phyloP scores from a whole-genome alignment of 2,329 filamentous ascomycete genomes.

The Arthrocladium fulminans region DNA sequence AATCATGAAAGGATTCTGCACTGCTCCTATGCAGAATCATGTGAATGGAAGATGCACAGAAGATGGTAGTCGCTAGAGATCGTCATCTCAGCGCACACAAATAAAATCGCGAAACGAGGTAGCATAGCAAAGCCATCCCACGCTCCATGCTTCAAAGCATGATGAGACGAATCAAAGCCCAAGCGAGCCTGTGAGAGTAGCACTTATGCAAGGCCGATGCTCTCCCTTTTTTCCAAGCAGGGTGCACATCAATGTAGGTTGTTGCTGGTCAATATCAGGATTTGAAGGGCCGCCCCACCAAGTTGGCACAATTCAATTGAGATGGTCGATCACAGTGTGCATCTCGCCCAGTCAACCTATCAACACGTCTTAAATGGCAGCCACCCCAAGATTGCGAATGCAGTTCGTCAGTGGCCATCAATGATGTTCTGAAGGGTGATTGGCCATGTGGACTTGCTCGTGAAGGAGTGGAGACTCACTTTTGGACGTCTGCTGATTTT shows the following conservation, averaged over 20 bases:
- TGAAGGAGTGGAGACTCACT: not conserved
- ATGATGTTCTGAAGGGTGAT: not conserved
- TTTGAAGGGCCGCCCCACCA: not conserved
- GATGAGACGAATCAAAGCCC: not conserved
- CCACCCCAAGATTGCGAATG: not conserved
- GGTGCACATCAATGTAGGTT: not conserved
- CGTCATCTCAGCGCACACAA: not conserved
- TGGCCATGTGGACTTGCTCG: constrained; percentile 1
- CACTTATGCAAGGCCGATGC: not conserved
- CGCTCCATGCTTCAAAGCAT: not conserved
- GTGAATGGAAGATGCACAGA: too few relatives aligned
- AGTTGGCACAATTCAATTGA: not conserved
- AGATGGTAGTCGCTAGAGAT: not conserved
- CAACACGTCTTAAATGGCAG: not conserved
- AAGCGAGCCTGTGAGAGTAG: constrained; percentile 1
- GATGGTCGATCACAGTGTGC: not conserved
- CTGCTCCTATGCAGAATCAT: not conserved
- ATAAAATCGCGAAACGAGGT: not conserved
- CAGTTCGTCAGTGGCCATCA: not conserved
- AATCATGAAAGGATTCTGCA: not conserved
- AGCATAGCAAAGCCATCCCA: not conserved
- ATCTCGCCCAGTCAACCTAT: not conserved
- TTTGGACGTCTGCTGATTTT: not conserved
- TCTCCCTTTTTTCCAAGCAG: not conserved
- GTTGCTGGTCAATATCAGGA: not conserved